Evolutionary conservation across 31 red algal species (phyloP), one percentile per base, ranked within the genome.

Genomic region (Porphyra umbilicalis): DNA sequence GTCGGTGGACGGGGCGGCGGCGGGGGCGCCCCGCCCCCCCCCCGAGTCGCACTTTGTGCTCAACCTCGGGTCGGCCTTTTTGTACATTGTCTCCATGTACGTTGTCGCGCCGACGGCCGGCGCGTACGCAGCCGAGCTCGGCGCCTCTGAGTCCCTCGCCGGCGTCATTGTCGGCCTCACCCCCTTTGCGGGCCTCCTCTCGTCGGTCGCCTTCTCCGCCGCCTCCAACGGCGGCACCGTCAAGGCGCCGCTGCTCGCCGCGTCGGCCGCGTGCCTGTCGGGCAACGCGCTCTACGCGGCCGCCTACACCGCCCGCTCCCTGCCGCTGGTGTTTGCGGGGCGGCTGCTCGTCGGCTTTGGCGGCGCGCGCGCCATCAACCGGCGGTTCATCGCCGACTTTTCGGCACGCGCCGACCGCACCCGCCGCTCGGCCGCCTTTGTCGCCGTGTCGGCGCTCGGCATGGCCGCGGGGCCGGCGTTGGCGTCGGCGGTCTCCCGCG

Each of bases 291-390:
- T 79, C 25, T 79, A 79, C 35, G 35, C 78, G 31, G 36, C 38
- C 78, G 78, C 78, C 33, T 35, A 9, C 9, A 38, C 78, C 29
- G 35, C 38, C 38, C 25, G 11, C 11, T 79, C 78, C n/a, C 18
- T 79, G 29, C 38, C 35, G 35, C 35, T 79, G 78, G 78, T 39
- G 7, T 10, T 79, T 33, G 36, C 36, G 5, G 78, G 78, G 9
- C 35, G 78, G 32, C 78, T 79, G 29, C 36, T 79, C 32, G 38
- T 79, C n/a, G 78, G 78, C 78, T 79, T 32, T 34, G 78, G 78
- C 10, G 78, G 78, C 11, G 78, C 78, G 32, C 78, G 78, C 35
- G 78, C 78, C 8, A 79, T 79, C 78, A 79, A 79, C 78, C 78
- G 78, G 29, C 78, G 78, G 3, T 79, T 38, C 35, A 79, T 79